Conservation (phyloP, 1,284 basidiomycete species). For the Psilocybe mexicana region DNA sequence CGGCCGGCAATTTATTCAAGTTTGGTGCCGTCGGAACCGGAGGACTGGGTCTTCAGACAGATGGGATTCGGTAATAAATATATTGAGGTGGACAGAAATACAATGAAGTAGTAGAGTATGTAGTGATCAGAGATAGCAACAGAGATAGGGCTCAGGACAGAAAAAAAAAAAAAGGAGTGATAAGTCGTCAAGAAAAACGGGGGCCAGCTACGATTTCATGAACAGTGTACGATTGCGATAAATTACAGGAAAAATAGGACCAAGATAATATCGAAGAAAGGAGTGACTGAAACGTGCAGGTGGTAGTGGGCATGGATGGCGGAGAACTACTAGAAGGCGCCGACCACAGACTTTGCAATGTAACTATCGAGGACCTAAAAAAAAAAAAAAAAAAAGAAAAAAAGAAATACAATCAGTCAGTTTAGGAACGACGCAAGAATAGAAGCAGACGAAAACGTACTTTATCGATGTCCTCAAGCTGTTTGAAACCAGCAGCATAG, state of each 20-base stretch:
- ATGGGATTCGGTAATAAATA: neutral
- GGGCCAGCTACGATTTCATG: neutral
- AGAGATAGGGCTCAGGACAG: neutral
- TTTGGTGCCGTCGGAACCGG: no score
- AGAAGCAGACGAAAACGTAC: slow-evolving; percentile 37
- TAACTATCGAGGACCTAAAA: slow-evolving; percentile 30
- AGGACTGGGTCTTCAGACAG: neutral
- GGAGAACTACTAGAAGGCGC: slow-evolving; percentile 25
- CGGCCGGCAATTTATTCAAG: no score
- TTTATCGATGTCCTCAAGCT: slow-evolving; percentile 80
- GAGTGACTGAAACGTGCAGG: neutral
- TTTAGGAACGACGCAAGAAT: neutral
- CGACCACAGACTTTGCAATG: slow-evolving; percentile 28
- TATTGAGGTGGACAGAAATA: neutral
- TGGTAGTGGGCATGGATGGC: neutral
- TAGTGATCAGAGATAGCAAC: neutral
- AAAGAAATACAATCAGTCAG: no score
- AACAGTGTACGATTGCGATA: neutral
- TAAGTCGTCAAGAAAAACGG: neutral
- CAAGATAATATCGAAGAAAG: neutral
- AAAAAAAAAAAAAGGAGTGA: neutral
- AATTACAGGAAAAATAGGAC: neutral
- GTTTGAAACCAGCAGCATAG: slow-evolving; percentile 69
- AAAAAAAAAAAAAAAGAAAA: slow-evolving; percentile 1
- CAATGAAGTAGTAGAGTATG: neutral